phyloP scores from a whole-genome alignment of 768 basidiomycete species.

The Crepidotus variabilis region DNA sequence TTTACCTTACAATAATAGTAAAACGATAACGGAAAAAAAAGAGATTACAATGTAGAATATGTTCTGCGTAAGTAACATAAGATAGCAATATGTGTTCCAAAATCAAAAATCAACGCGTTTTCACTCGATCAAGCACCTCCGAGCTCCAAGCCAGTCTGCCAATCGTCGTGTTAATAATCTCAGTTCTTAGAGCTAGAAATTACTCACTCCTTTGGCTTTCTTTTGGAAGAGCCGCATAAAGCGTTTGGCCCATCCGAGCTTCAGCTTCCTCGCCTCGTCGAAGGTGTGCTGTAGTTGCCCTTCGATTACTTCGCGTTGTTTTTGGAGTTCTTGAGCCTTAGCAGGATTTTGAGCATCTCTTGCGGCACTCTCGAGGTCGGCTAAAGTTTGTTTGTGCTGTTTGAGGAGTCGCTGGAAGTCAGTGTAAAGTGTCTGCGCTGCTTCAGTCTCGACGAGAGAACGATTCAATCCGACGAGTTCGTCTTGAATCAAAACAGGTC shows the following conservation, averaged over 20 bases:
- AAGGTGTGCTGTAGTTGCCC: conserved; percentile 16
- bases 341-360: conserved; percentile 4
- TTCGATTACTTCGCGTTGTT: conserved; percentile 11
- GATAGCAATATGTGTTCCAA: too few relatives aligned
- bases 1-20: too few relatives aligned
- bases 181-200: too few relatives aligned
- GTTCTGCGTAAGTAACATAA: too few relatives aligned
- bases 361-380: not conserved
- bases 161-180: too few relatives aligned
- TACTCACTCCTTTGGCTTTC: not conserved
- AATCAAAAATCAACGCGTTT: too few relatives aligned
- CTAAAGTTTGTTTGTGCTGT: conserved; percentile 6
- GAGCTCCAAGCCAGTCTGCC: too few relatives aligned
- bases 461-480: conserved; percentile 7
- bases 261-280: conserved; percentile 16
- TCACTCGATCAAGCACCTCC: too few relatives aligned
- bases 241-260: conserved; percentile 7
- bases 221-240: not conserved
- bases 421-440: conserved; percentile 9
- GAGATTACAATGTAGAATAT: too few relatives aligned
- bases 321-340: not conserved
- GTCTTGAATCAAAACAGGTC: conserved; percentile 7
- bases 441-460: conserved; percentile 7
- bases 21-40: too few relatives aligned
- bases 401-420: conserved; percentile 9